Evolutionary conservation across 192 early-diverging fungal species (phyloP).

Genomic region (Borealophlyctis nickersoniae): DNA sequence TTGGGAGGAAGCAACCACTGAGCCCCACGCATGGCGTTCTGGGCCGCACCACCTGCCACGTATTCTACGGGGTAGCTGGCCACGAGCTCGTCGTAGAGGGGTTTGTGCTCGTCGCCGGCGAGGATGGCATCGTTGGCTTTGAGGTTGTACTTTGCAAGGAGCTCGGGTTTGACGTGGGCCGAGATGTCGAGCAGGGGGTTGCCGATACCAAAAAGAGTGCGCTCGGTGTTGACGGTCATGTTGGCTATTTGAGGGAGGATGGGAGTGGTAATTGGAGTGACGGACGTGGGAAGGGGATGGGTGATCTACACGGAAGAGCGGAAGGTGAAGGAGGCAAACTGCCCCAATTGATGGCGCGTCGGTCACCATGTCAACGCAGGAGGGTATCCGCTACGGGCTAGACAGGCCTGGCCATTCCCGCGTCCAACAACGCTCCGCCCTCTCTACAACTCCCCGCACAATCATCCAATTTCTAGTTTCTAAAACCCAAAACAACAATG

Average conservation of each 20-base stretch:
- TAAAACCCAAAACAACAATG: too few relatives aligned
- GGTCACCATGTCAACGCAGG: too few relatives aligned
- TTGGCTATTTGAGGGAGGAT: background rate
- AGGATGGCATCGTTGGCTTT: constrained; percentile 96
- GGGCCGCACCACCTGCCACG: constrained; percentile 94
- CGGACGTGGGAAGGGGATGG: background rate
- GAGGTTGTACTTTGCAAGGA: constrained; percentile 84
- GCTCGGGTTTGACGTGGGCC: constrained; percentile 65
- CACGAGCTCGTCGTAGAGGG: constrained; percentile 83
- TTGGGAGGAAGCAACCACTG: constrained; percentile 85
- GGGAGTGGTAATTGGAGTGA: background rate
- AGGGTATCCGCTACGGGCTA: too few relatives aligned
- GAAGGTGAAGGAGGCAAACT: too few relatives aligned
- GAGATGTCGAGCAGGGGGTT: constrained; percentile 99
- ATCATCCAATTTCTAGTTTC: too few relatives aligned
- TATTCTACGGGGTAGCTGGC: constrained; percentile 64
- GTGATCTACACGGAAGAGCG: too few relatives aligned
- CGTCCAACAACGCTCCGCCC: too few relatives aligned
- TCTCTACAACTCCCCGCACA: too few relatives aligned
- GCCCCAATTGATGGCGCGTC: too few relatives aligned
- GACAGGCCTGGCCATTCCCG: too few relatives aligned
- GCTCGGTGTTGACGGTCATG: constrained; percentile 22
- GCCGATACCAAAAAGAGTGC: constrained; percentile 81
- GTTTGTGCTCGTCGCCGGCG: constrained; percentile 82
- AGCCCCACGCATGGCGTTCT: constrained; percentile 84